Evolutionary conservation across 1,284 basidiomycete genomes (phyloP), one percentile per base, ranked within the genome.

Genomic region (Moesziomyces aphidis): DNA sequence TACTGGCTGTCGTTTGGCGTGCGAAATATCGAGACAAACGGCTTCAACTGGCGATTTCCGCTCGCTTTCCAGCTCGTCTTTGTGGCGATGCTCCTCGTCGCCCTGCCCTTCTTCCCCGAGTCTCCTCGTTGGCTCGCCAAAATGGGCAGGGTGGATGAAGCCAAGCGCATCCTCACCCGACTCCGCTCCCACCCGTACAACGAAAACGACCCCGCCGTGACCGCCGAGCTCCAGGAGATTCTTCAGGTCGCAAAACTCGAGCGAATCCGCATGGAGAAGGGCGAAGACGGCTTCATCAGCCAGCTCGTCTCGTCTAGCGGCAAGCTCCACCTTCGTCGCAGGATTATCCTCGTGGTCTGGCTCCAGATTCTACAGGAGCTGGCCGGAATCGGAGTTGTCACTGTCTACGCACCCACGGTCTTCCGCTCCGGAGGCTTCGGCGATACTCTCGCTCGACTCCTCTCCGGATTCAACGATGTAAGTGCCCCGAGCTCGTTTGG

Each of bases 141-240:
- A 48, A 68, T 68, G 66, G 66, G 66, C 6, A 52, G 66, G 13
- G 58, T 68, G 13, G 66, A 68, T 44, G 66, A 68, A 50, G 55
- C 57, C 13, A 55, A 60, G 19, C 55, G 66, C 47, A 68, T 55
- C 31, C 60, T 68, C 4, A 50, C 66, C 1, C 55, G 60, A 7
- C 31, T 68, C 0, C 59, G 66, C 7, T 57, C 65, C 5, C 48
- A 39, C 0, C 65, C 59, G 5, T 68, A 58, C 55, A 49, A 68
- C 60, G 66, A 68, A 28, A 50, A 62, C 2, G 66, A 69, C 21
- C 6, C 48, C 5, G 51, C 48, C n/a, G 60, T 69, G 11, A 45
- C 47, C 6, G 26, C 23, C 4, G 66, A 69, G 36, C 49, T 69
- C 23, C 52, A 59, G 15, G 66, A 62, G 42, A 69, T 63, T 23